These are phyloP conservation scores for Rhizodiscina lignyota DNA, from an alignment of 495 filamentous ascomycete genomes.

Conservation along the genomic window DNA sequence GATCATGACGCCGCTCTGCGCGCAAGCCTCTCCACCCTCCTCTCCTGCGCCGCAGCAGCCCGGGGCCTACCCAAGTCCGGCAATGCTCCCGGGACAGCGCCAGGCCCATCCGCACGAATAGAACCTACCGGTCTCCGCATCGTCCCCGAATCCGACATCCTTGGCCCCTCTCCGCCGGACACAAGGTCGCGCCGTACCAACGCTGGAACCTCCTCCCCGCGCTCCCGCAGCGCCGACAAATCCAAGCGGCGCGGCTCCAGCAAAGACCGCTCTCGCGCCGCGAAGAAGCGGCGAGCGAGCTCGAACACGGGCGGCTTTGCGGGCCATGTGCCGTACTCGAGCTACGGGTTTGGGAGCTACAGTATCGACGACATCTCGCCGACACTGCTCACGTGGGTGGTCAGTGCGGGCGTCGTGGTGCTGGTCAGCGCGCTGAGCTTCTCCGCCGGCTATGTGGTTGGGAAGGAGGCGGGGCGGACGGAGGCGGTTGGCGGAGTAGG, in stretches of 20 bases:
- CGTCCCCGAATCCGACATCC: slow-evolving; percentile 59
- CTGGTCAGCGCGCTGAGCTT: slow-evolving; percentile 85
- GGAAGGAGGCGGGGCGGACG: slow-evolving; percentile 58
- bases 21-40: slow-evolving; percentile 82
- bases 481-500: slow-evolving; percentile 32
- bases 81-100: slow-evolving; percentile 17
- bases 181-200: slow-evolving; percentile 9
- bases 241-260: not conserved
- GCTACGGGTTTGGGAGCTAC: slow-evolving; percentile 6
- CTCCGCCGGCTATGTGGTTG: slow-evolving; percentile 80
- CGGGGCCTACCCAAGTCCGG: slow-evolving; percentile 58
- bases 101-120: slow-evolving; percentile 17
- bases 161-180: slow-evolving; percentile 26
- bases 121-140: slow-evolving; percentile 43
- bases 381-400: slow-evolving; percentile 77
- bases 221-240: slow-evolving; percentile 12
- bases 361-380: slow-evolving; percentile 35
- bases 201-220: slow-evolving; percentile 7
- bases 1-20: slow-evolving; percentile 89
- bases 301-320: slow-evolving; percentile 6
- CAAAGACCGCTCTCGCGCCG: slow-evolving; percentile 5
- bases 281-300: not conserved
- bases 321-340: slow-evolving; percentile 12
- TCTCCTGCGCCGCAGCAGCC: slow-evolving; percentile 81
- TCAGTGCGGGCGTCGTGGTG: slow-evolving; percentile 83